Conservation (phyloP, 257 asterid species). For the Nicotiana benthamiana region DNA sequence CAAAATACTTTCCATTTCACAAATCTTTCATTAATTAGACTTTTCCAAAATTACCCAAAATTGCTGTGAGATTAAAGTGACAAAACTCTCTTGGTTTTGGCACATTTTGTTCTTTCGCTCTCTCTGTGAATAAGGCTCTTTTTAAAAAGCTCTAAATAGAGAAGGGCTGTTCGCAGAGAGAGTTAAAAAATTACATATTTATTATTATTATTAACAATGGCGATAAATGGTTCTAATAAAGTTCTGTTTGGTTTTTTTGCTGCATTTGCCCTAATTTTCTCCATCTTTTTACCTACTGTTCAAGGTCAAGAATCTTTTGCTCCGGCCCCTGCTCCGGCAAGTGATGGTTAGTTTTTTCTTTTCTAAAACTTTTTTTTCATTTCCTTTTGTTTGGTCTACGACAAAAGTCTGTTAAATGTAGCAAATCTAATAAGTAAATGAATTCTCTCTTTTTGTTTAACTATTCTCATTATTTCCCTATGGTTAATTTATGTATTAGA, state of each 20-base stretch:
- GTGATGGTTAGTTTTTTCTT: constrained; percentile 41
- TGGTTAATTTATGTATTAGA: neutral
- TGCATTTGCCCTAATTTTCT: constrained; percentile 31
- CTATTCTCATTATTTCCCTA: too few species aligned
- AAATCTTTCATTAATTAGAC: constrained; percentile 1
- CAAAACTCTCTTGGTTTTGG: neutral
- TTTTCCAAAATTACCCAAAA: neutral
- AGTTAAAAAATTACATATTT: neutral
- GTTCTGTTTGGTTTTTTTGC: constrained; percentile 30
- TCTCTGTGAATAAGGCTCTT: constrained; percentile 1
- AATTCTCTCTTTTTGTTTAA: too few species aligned
- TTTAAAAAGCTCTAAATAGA: neutral
- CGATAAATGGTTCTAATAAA: constrained; percentile 16
- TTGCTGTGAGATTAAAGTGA: neutral
- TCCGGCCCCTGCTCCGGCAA: constrained; percentile 64
- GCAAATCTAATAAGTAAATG: too few species aligned
- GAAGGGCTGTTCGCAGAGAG: constrained; percentile 17
- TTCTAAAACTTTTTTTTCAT: neutral
- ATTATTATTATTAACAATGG: constrained; percentile 23
- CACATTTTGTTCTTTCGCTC: constrained; percentile 17
- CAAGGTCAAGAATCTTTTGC: constrained; percentile 40
- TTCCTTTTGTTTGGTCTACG: neutral
- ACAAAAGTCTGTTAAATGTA: too few species aligned
- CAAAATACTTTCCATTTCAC: neutral
- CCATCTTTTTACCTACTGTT: constrained; percentile 40